Conservation (phyloP, 345 rosid species). For the Sonneratia caseolaris region DNA sequence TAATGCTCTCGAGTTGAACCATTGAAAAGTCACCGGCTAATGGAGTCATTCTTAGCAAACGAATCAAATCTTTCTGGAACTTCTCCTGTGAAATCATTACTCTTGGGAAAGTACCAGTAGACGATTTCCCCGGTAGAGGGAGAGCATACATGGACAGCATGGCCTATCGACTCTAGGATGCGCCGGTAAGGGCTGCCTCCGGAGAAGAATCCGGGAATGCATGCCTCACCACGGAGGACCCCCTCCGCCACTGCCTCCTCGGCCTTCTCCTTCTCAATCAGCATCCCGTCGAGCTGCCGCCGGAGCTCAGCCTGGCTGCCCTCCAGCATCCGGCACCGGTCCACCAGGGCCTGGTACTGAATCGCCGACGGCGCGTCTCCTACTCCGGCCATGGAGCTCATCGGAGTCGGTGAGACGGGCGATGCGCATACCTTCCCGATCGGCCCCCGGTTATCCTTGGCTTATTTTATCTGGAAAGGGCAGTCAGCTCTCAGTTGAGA, state of each 20-base stretch:
- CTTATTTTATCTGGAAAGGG: constrained; percentile 9
- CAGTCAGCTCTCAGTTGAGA: constrained; percentile 11
- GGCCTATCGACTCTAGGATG: constrained; percentile 66
- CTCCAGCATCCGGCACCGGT: constrained; percentile 59
- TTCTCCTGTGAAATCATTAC: neutral
- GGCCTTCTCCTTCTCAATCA: constrained; percentile 23
- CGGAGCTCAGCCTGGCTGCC: constrained; percentile 42
- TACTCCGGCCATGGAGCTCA: constrained; percentile 17
- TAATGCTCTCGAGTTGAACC: neutral
- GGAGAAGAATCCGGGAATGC: constrained; percentile 33
- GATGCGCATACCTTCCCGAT: constrained; percentile 7
- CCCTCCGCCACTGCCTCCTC: neutral
- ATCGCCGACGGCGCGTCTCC: constrained; percentile 24
- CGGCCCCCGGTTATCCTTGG: neutral
- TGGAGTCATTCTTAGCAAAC: neutral
- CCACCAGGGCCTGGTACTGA: constrained; percentile 37
- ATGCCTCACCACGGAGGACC: constrained; percentile 2
- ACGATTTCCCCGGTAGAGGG: constrained; percentile 47
- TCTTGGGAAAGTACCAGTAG: constrained; percentile 35
- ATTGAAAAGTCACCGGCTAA: neutral
- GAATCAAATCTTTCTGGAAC: neutral
- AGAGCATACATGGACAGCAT: constrained; percentile 54
- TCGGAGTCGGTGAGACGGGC: constrained; percentile 22
- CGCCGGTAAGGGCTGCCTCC: constrained; percentile 46
- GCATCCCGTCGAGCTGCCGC: constrained; percentile 33